Percentiles rank a stretch among this genome's conserved stretches.
These are phyloP conservation scores for Golubevia sp. DNA, from an alignment of 1,284 basidiomycete species.

Conservation along the genomic window DNA sequence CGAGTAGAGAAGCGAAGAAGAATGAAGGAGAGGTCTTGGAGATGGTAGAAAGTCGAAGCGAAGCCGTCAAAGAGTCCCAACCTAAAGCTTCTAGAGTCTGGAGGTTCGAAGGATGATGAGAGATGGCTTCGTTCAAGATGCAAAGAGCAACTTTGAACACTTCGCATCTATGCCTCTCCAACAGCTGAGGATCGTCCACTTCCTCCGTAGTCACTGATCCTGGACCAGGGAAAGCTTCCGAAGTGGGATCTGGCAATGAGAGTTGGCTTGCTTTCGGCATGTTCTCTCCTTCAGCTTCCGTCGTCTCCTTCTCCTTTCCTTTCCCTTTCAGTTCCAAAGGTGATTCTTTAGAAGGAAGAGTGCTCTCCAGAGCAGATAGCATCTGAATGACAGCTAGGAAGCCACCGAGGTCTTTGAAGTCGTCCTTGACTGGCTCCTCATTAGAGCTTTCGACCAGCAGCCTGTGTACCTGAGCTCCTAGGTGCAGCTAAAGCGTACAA, in stretches of 20 bases:
- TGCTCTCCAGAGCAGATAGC: conserved; percentile 28
- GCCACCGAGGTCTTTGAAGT: conserved; percentile 41
- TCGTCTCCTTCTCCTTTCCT: conserved; percentile 4
- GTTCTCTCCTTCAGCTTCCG: neutral
- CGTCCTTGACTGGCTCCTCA: conserved; percentile 16
- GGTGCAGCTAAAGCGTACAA: conserved; percentile 25
- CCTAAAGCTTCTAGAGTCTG: conserved; percentile 32
- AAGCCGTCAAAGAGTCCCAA: conserved; percentile 28
- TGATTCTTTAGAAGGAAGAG: neutral
- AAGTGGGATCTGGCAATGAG: neutral
- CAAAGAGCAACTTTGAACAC: conserved; percentile 39
- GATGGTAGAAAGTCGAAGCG: conserved; percentile 18
- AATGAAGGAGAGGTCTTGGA: conserved; percentile 12
- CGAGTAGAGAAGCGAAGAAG: conserved; percentile 31
- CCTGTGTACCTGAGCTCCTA: conserved; percentile 32
- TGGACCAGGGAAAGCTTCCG: no score
- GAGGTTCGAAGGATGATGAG: conserved; percentile 27
- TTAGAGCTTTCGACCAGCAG: conserved; percentile 24
- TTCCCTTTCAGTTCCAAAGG: neutral
- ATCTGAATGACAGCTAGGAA: conserved; percentile 45
- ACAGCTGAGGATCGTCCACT: neutral
- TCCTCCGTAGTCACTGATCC: neutral
- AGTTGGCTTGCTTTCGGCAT: neutral
- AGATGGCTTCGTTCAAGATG: conserved; percentile 35
- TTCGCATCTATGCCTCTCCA: conserved; percentile 21